phyloP scores from a whole-genome alignment of 352 stramenopile species.

The Aphanomyces astaci region DNA sequence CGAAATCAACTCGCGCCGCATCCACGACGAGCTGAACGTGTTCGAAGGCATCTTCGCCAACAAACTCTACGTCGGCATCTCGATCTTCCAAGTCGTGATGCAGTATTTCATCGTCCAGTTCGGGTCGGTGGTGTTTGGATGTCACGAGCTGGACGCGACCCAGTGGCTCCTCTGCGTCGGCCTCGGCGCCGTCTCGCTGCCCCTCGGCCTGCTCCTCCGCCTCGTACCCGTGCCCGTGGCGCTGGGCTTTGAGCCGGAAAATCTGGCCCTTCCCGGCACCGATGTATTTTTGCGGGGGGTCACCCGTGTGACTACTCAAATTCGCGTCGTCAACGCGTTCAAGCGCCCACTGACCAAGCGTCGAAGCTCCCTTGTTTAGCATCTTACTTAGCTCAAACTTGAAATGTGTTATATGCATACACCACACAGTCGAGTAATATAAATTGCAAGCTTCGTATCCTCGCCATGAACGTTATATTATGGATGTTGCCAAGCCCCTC shows the following conservation, averaged over 20 bases:
- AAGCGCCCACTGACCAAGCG: constrained; percentile 23
- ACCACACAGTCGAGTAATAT: too few relatives aligned
- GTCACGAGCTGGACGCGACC: constrained; percentile 31
- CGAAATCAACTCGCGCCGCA: constrained; percentile 61
- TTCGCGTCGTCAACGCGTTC: constrained; percentile 61
- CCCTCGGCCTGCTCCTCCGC: constrained; percentile 45
- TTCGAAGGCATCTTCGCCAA: constrained; percentile 89
- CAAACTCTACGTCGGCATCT: constrained; percentile 87
- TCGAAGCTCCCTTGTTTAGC: background rate
- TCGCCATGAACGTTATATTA: too few relatives aligned
- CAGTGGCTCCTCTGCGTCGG: constrained; percentile 57
- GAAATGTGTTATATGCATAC: too few relatives aligned
- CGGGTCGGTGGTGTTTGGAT: constrained; percentile 69
- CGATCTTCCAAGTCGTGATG: constrained; percentile 79
- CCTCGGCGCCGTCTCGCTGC: constrained; percentile 42
- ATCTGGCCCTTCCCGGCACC: constrained; percentile 34
- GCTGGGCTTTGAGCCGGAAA: constrained; percentile 42
- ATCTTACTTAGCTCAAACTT: too few relatives aligned
- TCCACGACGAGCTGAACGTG: constrained; percentile 93
- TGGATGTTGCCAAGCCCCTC: too few relatives aligned
- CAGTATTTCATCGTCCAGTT: constrained; percentile 95
- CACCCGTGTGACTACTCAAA: constrained; percentile 43
- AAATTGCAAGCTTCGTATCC: too few relatives aligned
- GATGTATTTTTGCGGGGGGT: constrained; percentile 52
- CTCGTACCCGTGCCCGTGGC: constrained; percentile 47